Percentiles rank a stretch among this genome's conserved stretches.
These are phyloP conservation scores for Nicotiana noctiflora DNA, from an alignment of 257 asterid genomes.

Conservation along the genomic window DNA sequence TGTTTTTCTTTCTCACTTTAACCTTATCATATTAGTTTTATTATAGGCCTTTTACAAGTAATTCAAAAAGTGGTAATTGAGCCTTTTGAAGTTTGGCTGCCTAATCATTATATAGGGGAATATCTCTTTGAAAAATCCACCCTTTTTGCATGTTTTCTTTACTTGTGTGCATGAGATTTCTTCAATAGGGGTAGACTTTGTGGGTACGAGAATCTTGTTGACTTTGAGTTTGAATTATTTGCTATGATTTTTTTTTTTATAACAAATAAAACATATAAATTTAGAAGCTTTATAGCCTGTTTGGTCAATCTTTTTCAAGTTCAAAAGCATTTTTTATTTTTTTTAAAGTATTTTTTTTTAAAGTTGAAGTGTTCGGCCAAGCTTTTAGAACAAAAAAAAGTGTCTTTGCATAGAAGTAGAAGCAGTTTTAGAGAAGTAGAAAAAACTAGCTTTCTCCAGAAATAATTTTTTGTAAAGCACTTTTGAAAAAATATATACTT, in stretches of 20 bases:
- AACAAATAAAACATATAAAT: neutral
- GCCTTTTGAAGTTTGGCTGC: constrained; percentile 35
- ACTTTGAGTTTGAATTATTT: neutral
- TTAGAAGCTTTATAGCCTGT: neutral
- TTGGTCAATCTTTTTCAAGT: no score
- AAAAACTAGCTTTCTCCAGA: no score
- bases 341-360: no score
- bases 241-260: neutral
- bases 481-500: no score
- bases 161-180: neutral
- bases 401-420: no score
- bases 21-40: neutral
- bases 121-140: constrained; percentile 15
- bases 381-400: no score
- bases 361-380: no score
- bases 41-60: neutral
- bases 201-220: neutral
- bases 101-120: constrained; percentile 26
- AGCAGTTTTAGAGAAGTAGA: no score
- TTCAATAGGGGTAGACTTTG: constrained; percentile 3
- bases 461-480: no score
- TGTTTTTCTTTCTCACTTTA: neutral
- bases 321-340: no score
- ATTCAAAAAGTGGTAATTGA: constrained; percentile 21
- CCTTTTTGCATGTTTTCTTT: neutral